Evolutionary conservation across 345 rosid species (phyloP), one percentile per base, ranked within the genome.

Genomic region (Eutrema yunnanense): DNA sequence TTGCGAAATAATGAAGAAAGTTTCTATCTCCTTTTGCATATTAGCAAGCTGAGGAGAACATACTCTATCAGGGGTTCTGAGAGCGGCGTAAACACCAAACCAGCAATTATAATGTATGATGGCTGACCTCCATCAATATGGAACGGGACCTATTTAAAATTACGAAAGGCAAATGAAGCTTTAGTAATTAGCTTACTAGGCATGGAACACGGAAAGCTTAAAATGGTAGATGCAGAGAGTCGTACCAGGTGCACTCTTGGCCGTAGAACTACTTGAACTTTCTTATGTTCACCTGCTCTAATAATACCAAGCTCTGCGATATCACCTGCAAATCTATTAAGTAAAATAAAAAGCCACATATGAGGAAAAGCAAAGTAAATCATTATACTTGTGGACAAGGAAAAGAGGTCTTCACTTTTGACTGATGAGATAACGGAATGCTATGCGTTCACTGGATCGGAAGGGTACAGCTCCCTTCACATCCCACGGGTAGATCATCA

Each of bases 401-500:
- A 38, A 46, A 47, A 52, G n/a, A 83, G 68, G 38, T 29, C 40
- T 50, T 81, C 87, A 95, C 97, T 91, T 95, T 80, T 95, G 96
- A 78, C 97, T 91, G 51, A 91, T 89, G 66, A 92, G 99, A 81
- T 89, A 91, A 69, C 97, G 90, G 78, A 95, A 91, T 43, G 97
- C 96, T 80, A 94, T 94, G 75, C 97, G 96, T 80, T 95, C 99
- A 51, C 84, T 87, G 65, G 97, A 84, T 65, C 97, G 84, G 77
- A 95, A 95, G 38, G 97, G 97, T 59, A 95, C 97, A 11, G 99
- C 91, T 82, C 97, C 97, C 99, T 85, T 95, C 99, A 74, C 90
- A 84, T 46, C 99, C 97, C 32, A 95, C 87, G 48, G 62, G 82
- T 61, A 87, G 78, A 82, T 78, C 91, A 79, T 95, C 97, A 86